Evolutionary conservation across 352 stramenopile genomes (phyloP).

Genomic region (Globisporangium spinosum): DNA sequence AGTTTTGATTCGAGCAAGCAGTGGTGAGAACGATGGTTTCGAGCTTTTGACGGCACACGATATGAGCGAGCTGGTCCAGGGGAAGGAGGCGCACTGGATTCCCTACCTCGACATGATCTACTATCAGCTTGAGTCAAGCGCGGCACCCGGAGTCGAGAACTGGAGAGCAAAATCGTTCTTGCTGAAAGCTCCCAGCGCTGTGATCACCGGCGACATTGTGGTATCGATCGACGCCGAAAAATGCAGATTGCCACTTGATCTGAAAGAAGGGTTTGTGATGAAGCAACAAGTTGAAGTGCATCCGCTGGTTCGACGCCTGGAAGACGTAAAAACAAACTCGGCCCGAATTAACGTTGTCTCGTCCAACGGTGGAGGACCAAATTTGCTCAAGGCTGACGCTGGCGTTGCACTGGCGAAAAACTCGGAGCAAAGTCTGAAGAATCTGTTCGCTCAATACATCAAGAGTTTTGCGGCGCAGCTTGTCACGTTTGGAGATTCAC

Average conservation of each 20-base stretch:
- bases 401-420: constrained; percentile 31
- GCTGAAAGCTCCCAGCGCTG: constrained; percentile 23
- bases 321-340: constrained; percentile 58
- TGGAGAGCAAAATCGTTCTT: constrained; percentile 45
- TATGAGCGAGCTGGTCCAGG: constrained; percentile 43
- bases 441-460: constrained; percentile 51
- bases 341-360: constrained; percentile 24
- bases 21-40: constrained; percentile 20
- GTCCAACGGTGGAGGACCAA: not conserved
- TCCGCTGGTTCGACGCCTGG: constrained; percentile 48
- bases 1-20: constrained; percentile 41
- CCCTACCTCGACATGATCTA: constrained; percentile 64
- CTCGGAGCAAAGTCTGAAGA: constrained; percentile 52
- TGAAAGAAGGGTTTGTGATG: constrained; percentile 70
- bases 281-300: constrained; percentile 64
- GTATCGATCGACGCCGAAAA: constrained; percentile 53
- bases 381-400: constrained; percentile 21
- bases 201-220: constrained; percentile 51
- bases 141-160: constrained; percentile 32
- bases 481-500: constrained; percentile 57
- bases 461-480: constrained; percentile 50
- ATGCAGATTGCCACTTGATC: constrained; percentile 45
- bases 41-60: constrained; percentile 50
- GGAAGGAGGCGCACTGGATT: constrained; percentile 40
- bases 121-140: constrained; percentile 35